Percentiles rank a stretch among this genome's conserved stretches.
Conservation (phyloP, 805 yeast species). For the Saturnispora quitensis region DNA sequence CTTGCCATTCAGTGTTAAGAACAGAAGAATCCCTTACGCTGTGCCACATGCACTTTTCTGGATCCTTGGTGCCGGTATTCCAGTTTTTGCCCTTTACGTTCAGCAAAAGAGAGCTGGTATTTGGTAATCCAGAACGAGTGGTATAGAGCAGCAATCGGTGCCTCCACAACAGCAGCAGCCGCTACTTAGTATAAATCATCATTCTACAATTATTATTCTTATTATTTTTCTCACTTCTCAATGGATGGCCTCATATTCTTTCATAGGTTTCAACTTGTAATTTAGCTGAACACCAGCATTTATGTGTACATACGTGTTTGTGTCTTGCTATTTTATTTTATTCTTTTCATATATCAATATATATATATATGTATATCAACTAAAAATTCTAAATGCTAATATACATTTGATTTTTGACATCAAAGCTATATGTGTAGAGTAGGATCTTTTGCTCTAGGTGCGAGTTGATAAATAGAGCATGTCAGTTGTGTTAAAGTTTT, state of each 20-base stretch:
- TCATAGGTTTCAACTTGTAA: background rate
- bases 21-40: constrained; percentile 85
- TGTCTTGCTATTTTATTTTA: background rate
- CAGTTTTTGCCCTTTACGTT: constrained; percentile 70
- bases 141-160: too few species aligned
- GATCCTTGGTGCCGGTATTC: constrained; percentile 59
- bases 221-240: background rate
- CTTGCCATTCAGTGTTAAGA: constrained; percentile 89
- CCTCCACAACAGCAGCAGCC: background rate
- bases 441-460: too few species aligned
- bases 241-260: too few species aligned
- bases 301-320: too few species aligned
- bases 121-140: constrained; percentile 19
- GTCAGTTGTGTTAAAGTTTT: too few species aligned
- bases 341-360: background rate
- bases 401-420: constrained; percentile 6
- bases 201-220: background rate
- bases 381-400: background rate
- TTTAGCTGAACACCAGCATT: background rate
- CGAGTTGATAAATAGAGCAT: too few species aligned
- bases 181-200: background rate
- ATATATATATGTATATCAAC: background rate
- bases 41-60: constrained; percentile 75
- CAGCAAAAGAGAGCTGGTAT: constrained; percentile 85
- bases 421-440: constrained; percentile 10